Base-by-base conservation (phyloP, 768 basidiomycete species). In the Phaeotremella fagi region DNA sequence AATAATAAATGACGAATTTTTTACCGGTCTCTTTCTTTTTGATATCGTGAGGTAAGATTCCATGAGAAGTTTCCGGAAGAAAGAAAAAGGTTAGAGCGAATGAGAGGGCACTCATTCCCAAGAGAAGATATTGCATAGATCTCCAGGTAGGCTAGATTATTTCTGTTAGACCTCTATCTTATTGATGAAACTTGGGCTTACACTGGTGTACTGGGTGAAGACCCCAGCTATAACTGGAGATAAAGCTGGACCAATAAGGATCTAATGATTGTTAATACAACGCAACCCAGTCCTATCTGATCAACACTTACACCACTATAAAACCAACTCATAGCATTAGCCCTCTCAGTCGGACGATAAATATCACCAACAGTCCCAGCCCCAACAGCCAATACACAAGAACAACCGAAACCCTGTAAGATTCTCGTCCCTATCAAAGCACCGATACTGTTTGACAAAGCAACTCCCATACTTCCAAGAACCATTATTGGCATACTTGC, bases 401-500 rank as follows among this genome's bases (percentile, higher is more conserved):
- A 42, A 45, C 23, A 77, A 16, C 86, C 86, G 36, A 84, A 76
- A 0, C 82, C 82, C 65, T 88, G 86, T 0, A 86, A 58, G 36
- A 84, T 79, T 5, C 87, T 78, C 76, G 82, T 84, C 16, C 80
- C 72, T 60, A 88, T 77, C 3, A 89, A 73, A 15, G 75, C 63
- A 1, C 73, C 73, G 6, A 83, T 70, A 29, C 63, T 77, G 0
- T 62, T 60, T 0, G 84, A 78, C 0, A 74, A 52, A 0, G 82
- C 81, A 0, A 85, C 83, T 0, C 83, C 85, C 1, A 85, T 62
- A 6, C 84, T 84, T 0, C 80, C 83, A 0, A 83, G 48, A 27
- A 80, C 76, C 33, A 83, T 77, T 26, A 86, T 72, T 0, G 86
- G 85, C 12, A 86, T 75, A 3, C 80, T 80, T 26, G 71, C 71